Conservation (phyloP, 345 rosid species). For the Dimocarpus longan region DNA sequence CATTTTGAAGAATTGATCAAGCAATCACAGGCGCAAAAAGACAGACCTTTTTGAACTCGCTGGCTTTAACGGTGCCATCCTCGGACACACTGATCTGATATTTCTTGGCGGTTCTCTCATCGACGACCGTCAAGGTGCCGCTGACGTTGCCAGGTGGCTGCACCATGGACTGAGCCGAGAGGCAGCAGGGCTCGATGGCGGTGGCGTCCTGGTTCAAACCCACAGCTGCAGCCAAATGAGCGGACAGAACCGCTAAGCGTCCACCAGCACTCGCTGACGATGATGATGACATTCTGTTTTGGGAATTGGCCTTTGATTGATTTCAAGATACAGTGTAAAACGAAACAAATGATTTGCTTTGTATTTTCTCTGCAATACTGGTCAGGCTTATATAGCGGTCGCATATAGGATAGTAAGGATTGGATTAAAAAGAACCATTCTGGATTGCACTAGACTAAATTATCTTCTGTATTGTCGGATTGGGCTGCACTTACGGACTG, state of each 20-base stretch:
- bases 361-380: no score
- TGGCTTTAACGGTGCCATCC: constrained; percentile 75
- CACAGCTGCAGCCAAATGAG: constrained; percentile 45
- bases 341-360: neutral
- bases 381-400: no score
- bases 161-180: constrained; percentile 42
- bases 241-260: constrained; percentile 70
- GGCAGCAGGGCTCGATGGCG: constrained; percentile 52
- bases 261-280: constrained; percentile 37
- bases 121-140: constrained; percentile 62
- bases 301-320: neutral
- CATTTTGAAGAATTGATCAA: neutral
- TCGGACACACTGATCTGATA: constrained; percentile 61
- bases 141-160: constrained; percentile 54
- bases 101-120: constrained; percentile 74
- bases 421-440: no score
- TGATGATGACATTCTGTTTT: constrained; percentile 9
- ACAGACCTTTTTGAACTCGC: constrained; percentile 81
- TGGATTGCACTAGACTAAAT: no score
- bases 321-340: neutral
- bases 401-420: no score
- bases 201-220: constrained; percentile 15
- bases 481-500: no score
- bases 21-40: no score
- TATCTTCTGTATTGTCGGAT: no score